phyloP scores from a whole-genome alignment of 495 filamentous ascomycete genomes.

The Aspergillus sparsus region DNA sequence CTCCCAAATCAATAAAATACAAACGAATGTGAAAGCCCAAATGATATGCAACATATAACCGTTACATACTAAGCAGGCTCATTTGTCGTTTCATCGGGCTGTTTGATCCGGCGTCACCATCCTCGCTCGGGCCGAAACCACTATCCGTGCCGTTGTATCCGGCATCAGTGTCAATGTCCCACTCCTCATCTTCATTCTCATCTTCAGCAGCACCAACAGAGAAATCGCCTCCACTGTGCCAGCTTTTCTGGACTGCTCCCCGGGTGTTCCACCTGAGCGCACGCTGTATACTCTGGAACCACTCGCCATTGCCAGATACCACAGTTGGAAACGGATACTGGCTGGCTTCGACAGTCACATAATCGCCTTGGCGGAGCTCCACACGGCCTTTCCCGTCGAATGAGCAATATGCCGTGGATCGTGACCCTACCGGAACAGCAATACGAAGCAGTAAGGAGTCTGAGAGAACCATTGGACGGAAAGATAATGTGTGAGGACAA shows the following conservation, averaged over 20 bases:
- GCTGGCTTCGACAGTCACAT: slow-evolving; percentile 89
- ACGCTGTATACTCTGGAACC: slow-evolving; percentile 90
- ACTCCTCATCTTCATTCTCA: slow-evolving; percentile 47
- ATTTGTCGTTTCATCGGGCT: slow-evolving; percentile 69
- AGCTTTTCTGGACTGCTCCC: slow-evolving; percentile 81
- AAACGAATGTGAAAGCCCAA: background rate
- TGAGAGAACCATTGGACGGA: slow-evolving; percentile 98
- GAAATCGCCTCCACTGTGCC: slow-evolving; percentile 49
- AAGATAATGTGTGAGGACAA: slow-evolving; percentile 94
- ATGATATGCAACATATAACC: slow-evolving; percentile 1
- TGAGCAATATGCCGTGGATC: slow-evolving; percentile 89
- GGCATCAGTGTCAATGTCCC: slow-evolving; percentile 82
- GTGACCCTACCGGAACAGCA: slow-evolving; percentile 77
- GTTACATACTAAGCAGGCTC: slow-evolving; percentile 57
- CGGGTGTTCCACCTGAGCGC: slow-evolving; percentile 93
- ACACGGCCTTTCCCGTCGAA: slow-evolving; percentile 96
- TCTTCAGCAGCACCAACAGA: slow-evolving; percentile 36
- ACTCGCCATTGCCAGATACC: slow-evolving; percentile 72
- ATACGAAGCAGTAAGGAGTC: slow-evolving; percentile 89
- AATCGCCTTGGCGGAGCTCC: slow-evolving; percentile 87
- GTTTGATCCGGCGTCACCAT: slow-evolving; percentile 59
- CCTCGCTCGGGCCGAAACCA: slow-evolving; percentile 56
- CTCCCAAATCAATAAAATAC: background rate
- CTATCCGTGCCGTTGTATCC: slow-evolving; percentile 55
- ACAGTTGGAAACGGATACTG: slow-evolving; percentile 97